A percentile compares a stretch with the other conserved stretches of the same genome.
phyloP scores from a whole-genome alignment of 805 yeast species.

The Zygoascus biomembranicola region DNA sequence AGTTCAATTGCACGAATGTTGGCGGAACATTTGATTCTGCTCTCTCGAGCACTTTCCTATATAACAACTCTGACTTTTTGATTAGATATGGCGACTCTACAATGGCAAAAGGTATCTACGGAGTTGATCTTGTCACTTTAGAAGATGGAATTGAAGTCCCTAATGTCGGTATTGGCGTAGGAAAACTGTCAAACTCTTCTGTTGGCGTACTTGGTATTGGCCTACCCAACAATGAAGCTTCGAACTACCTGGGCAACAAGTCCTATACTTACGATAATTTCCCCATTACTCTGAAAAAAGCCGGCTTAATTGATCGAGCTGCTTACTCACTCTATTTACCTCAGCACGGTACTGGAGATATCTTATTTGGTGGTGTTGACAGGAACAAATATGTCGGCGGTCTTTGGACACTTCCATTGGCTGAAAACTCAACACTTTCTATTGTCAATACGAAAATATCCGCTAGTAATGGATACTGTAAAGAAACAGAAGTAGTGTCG shows the following conservation, averaged over 20 bases:
- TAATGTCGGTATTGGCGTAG: conserved; percentile 65
- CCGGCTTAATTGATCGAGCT: conserved; percentile 34
- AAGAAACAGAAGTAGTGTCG: neutral
- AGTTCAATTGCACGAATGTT: conserved; percentile 17
- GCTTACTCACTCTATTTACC: conserved; percentile 47
- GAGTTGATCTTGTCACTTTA: conserved; percentile 49
- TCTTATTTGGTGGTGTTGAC: conserved; percentile 68
- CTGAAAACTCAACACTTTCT: conserved; percentile 7
- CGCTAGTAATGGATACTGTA: conserved; percentile 1
- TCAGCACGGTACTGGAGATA: conserved; percentile 34
- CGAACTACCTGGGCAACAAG: conserved; percentile 17
- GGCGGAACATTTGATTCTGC: conserved; percentile 25
- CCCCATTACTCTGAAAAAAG: conserved; percentile 29
- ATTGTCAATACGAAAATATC: neutral
- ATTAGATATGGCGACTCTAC: conserved; percentile 36
- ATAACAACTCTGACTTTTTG: conserved; percentile 16
- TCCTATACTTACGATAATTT: conserved; percentile 19
- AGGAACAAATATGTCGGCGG: conserved; percentile 48
- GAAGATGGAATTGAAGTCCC: conserved; percentile 42
- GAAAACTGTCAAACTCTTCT: conserved; percentile 54
- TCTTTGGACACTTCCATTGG: conserved; percentile 21
- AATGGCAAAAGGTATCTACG: conserved; percentile 50
- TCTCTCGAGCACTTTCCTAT: conserved; percentile 21
- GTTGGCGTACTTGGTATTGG: conserved; percentile 43
- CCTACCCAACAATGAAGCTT: conserved; percentile 26